Conservation (phyloP, 2,329 filamentous ascomycete genomes). For the Pseudocercospora fuligena region DNA sequence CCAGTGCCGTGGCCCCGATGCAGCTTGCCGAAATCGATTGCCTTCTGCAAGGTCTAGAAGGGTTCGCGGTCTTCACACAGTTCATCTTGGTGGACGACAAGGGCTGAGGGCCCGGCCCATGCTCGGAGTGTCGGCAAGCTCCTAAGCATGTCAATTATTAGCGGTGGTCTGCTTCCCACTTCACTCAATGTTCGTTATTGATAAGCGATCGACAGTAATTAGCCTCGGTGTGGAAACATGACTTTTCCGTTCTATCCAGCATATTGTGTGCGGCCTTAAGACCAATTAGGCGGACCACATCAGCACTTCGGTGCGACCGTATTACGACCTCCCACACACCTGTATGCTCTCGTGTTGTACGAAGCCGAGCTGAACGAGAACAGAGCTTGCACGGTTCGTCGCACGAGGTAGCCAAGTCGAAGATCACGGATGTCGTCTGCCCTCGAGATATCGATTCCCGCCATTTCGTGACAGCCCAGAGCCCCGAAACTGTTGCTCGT, state of each 20-base stretch:
- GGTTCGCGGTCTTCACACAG: neutral
- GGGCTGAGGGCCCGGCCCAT: neutral
- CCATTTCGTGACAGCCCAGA: neutral
- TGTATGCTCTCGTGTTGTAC: neutral
- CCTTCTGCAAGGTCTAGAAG: neutral
- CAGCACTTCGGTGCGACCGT: neutral
- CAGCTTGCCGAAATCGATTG: neutral
- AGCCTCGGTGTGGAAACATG: neutral
- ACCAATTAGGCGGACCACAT: neutral
- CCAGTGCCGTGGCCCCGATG: neutral
- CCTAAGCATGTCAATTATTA: neutral
- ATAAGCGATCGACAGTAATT: neutral
- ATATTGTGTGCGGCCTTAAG: neutral
- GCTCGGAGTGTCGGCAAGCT: neutral
- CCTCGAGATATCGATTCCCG: neutral
- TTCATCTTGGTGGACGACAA: neutral
- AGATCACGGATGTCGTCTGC: neutral
- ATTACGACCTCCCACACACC: neutral
- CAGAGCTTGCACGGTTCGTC: neutral
- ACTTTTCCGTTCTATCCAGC: neutral
- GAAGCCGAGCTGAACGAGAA: neutral
- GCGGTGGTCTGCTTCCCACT: no score
- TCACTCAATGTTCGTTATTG: no score
- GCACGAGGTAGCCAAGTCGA: neutral
- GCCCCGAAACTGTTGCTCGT: neutral